phyloP scores from a whole-genome alignment of 108 stramenopile species.

The Nitzschia sp. region DNA sequence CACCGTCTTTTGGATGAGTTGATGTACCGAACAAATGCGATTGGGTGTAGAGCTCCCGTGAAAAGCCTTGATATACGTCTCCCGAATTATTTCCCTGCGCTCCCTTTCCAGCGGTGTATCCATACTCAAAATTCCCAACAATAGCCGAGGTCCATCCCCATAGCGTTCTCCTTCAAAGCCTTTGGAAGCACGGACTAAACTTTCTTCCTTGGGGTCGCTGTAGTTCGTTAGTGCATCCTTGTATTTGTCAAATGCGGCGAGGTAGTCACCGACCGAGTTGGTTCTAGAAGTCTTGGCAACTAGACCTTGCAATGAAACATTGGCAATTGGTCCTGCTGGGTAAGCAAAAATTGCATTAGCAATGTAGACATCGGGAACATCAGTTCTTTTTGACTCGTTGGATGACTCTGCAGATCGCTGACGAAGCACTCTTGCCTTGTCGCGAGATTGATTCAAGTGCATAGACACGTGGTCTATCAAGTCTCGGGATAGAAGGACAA shows the following conservation, averaged over 20 bases:
- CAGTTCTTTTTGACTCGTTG: not conserved
- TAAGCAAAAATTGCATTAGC: constrained; percentile 9
- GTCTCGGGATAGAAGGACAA: constrained; percentile 6
- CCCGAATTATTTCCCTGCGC: constrained; percentile 18
- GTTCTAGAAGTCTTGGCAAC: not conserved
- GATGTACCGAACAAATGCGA: constrained; percentile 27
- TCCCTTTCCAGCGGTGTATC: constrained; percentile 6
- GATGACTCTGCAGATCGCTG: not conserved
- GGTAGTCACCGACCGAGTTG: not conserved
- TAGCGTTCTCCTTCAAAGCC: not conserved
- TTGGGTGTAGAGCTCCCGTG: not conserved
- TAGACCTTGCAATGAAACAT: not conserved
- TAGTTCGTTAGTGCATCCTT: constrained; percentile 13
- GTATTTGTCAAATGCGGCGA: constrained; percentile 4
- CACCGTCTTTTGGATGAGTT: not conserved
- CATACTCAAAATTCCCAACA: constrained; percentile 20
- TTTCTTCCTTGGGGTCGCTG: not conserved
- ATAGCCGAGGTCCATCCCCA: not conserved
- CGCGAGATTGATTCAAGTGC: not conserved
- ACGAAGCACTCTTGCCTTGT: no score
- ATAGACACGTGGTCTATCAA: not conserved
- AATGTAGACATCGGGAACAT: constrained; percentile 13
- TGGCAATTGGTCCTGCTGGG: not conserved
- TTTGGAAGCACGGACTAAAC: not conserved
- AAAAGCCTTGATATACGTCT: constrained; percentile 13